Evolutionary conservation across 2,329 filamentous ascomycete species (phyloP).

Genomic region (Blumeriella jaapii): DNA sequence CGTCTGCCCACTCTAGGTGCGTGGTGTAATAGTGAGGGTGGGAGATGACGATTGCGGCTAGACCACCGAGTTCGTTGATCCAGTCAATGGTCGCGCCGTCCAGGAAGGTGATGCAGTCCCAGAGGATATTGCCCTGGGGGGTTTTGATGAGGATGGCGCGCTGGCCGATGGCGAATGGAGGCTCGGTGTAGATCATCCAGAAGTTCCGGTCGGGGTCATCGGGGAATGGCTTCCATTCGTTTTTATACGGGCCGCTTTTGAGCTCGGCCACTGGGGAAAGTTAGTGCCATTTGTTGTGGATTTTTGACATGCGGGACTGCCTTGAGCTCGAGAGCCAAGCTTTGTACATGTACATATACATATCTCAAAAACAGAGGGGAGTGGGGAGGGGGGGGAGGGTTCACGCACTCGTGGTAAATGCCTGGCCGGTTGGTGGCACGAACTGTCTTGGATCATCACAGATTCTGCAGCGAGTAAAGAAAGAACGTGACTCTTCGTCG

Average conservation of each 20-base stretch:
- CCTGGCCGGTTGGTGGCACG: constrained; percentile 51
- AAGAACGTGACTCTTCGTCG: constrained; percentile 36
- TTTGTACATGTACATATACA: too few relatives aligned
- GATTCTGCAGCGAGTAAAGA: constrained; percentile 50
- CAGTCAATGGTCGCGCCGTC: constrained; percentile 48
- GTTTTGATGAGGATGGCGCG: constrained; percentile 59
- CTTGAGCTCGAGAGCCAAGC: too few relatives aligned
- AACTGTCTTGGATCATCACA: constrained; percentile 67
- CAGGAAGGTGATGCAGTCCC: constrained; percentile 65
- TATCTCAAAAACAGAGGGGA: too few relatives aligned
- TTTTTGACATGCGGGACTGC: too few relatives aligned
- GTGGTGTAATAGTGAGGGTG: constrained; percentile 79
- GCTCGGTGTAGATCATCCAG: constrained; percentile 37
- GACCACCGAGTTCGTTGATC: constrained; percentile 50
- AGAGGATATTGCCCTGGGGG: constrained; percentile 58
- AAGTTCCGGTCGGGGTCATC: constrained; percentile 35
- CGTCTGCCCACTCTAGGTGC: constrained; percentile 59
- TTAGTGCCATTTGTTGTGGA: too few relatives aligned
- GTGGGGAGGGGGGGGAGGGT: too few relatives aligned
- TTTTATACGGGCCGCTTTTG: constrained; percentile 33
- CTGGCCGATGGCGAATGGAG: constrained; percentile 63
- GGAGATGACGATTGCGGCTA: constrained; percentile 62
- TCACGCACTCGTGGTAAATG: constrained; percentile 55
- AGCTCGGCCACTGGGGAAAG: constrained; percentile 39
- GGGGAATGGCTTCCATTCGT: constrained; percentile 39